Percentiles rank a stretch among this genome's conserved stretches.
phyloP scores from a whole-genome alignment of 345 rosid species.

The Aurinia saxatilis region DNA sequence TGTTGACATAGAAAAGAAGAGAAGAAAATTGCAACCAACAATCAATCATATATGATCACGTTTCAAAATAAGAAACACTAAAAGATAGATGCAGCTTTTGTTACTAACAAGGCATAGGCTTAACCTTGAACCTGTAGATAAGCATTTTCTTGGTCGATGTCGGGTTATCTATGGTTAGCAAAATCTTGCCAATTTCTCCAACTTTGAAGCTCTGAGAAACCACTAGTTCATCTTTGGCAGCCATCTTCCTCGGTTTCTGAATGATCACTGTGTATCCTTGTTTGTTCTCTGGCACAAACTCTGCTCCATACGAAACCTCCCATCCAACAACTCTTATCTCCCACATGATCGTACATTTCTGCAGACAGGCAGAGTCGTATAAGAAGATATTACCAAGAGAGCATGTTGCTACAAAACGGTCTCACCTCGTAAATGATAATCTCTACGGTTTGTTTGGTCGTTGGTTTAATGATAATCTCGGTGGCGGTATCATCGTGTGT shows the following conservation, averaged over 20 bases:
- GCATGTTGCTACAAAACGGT: not conserved
- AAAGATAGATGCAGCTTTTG: not conserved
- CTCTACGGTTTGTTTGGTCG: constrained; percentile 33
- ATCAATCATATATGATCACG: constrained; percentile 10
- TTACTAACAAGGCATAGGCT: constrained; percentile 13
- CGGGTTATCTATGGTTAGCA: constrained; percentile 25
- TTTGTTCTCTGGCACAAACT: constrained; percentile 26
- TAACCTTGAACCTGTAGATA: constrained; percentile 27
- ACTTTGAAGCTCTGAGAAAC: constrained; percentile 30
- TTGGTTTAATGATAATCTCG: constrained; percentile 23
- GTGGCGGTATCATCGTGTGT: constrained; percentile 24
- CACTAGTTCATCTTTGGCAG: constrained; percentile 20
- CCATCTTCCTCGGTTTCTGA: constrained; percentile 30
- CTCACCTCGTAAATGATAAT: constrained; percentile 27
- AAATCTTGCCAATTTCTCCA: constrained; percentile 29
- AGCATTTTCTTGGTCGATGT: constrained; percentile 26
- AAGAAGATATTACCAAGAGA: not conserved
- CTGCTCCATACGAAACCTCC: constrained; percentile 31
- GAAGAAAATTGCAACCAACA: not conserved
- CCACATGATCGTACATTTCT: constrained; percentile 31
- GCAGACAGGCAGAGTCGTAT: not conserved
- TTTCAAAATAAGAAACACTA: constrained; percentile 15
- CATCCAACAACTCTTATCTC: constrained; percentile 33
- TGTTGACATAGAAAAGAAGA: not conserved
- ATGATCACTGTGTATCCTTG: constrained; percentile 32